Percentiles rank a stretch among this genome's conserved stretches.
Conservation (phyloP, 345 rosid species). For the Anacardium occidentale region DNA sequence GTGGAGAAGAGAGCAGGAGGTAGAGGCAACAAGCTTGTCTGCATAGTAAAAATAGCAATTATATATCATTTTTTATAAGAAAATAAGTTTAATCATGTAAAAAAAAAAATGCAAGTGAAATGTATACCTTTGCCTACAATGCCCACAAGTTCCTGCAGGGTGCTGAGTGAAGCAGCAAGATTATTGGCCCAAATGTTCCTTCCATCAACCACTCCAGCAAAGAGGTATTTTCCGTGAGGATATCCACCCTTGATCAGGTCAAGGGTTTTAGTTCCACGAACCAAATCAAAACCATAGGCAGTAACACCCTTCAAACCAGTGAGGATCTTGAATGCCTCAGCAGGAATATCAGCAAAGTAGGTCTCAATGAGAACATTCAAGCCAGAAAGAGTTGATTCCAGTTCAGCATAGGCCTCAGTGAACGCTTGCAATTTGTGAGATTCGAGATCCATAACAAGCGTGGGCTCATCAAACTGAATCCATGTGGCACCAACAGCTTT, state of each 20-base stretch:
- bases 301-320: constrained; percentile 83
- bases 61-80: not conserved
- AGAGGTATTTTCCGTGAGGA: constrained; percentile 83
- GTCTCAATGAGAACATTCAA: constrained; percentile 84
- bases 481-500: constrained; percentile 94
- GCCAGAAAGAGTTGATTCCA: constrained; percentile 81
- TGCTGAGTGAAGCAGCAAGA: constrained; percentile 72
- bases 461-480: constrained; percentile 95
- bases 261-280: constrained; percentile 81
- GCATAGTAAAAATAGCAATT: constrained; percentile 16
- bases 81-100: not conserved
- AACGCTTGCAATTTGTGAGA: constrained; percentile 77
- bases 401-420: constrained; percentile 68
- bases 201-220: constrained; percentile 97
- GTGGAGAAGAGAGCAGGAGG: constrained; percentile 96
- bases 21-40: constrained; percentile 94
- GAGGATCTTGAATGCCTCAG: constrained; percentile 76
- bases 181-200: constrained; percentile 99
- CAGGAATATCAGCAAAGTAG: constrained; percentile 89
- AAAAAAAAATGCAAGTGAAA: constrained; percentile 7
- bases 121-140: constrained; percentile 80
- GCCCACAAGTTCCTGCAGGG: constrained; percentile 59
- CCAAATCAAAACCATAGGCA: constrained; percentile 81
- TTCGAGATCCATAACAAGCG: constrained; percentile 89
- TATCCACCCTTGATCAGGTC: constrained; percentile 76